These are phyloP conservation scores for Fraxinus ornus DNA, from an alignment of 305 asterid species.

Conservation along the genomic window DNA sequence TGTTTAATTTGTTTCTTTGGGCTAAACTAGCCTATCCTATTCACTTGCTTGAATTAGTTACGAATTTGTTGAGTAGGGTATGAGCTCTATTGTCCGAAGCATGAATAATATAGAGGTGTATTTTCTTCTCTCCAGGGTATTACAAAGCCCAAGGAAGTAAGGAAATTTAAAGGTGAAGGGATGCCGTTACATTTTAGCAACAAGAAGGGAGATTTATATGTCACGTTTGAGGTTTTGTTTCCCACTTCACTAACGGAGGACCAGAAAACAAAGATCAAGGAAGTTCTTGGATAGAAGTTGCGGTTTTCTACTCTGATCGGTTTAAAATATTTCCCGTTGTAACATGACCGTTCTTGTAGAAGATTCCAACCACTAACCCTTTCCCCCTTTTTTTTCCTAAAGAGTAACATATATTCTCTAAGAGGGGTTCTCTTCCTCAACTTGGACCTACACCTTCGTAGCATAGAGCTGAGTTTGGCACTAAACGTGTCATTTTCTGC, in stretches of 20 bases:
- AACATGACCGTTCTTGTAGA: constrained; percentile 10
- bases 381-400: neutral
- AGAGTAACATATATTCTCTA: neutral
- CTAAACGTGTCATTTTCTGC: neutral
- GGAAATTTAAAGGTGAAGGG: constrained; percentile 85
- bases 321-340: neutral
- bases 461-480: constrained; percentile 4
- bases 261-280: constrained; percentile 83
- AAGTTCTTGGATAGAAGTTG: constrained; percentile 48
- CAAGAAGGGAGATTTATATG: constrained; percentile 84
- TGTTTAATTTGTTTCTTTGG: neutral
- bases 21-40: neutral
- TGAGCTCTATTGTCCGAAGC: neutral
- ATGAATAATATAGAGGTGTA: neutral
- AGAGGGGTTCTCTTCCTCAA: neutral
- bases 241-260: constrained; percentile 69
- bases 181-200: constrained; percentile 82
- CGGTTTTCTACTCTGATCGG: neutral
- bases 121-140: constrained; percentile 48
- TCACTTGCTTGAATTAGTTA: neutral
- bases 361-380: constrained; percentile 10
- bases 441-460: neutral
- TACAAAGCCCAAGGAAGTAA: constrained; percentile 84
- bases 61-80: neutral
- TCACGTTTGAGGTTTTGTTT: constrained; percentile 82